phyloP scores from a whole-genome alignment of 768 basidiomycete genomes.

The Cubamyces lactineus region DNA sequence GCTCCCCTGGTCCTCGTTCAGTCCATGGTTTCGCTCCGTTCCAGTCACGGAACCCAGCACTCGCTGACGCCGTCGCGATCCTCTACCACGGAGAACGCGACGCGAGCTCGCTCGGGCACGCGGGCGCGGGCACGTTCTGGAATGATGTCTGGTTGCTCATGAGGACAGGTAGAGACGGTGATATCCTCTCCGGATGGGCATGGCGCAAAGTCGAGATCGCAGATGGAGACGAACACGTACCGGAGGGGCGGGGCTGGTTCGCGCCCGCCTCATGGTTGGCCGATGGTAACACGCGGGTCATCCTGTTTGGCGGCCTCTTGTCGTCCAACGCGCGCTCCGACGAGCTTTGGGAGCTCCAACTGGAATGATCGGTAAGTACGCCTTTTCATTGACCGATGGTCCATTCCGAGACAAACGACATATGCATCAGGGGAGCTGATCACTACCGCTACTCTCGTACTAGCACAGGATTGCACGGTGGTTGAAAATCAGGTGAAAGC shows the following conservation, averaged over 20 bases:
- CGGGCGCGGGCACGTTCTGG: slow-evolving; percentile 45
- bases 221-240: slow-evolving; percentile 20
- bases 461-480: too few relatives aligned
- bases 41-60: slow-evolving; percentile 11
- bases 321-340: slow-evolving; percentile 45
- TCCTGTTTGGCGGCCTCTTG: slow-evolving; percentile 43
- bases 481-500: not conserved
- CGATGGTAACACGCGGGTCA: slow-evolving; percentile 23
- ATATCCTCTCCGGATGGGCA: slow-evolving; percentile 21
- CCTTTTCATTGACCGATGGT: not conserved
- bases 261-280: slow-evolving; percentile 34
- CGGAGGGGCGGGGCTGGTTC: slow-evolving; percentile 50
- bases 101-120: slow-evolving; percentile 42
- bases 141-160: slow-evolving; percentile 42
- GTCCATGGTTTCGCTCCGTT: slow-evolving; percentile 42
- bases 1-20: slow-evolving; percentile 38
- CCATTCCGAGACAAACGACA: not conserved
- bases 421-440: too few relatives aligned
- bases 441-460: too few relatives aligned
- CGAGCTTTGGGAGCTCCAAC: slow-evolving; percentile 46
- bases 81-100: slow-evolving; percentile 43
- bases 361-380: slow-evolving; percentile 22
- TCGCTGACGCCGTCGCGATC: slow-evolving; percentile 33
- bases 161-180: slow-evolving; percentile 16
- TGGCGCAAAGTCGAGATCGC: slow-evolving; percentile 35